Evolutionary conservation across 768 basidiomycete species (phyloP).

Genomic region (Trametes cubensis): DNA sequence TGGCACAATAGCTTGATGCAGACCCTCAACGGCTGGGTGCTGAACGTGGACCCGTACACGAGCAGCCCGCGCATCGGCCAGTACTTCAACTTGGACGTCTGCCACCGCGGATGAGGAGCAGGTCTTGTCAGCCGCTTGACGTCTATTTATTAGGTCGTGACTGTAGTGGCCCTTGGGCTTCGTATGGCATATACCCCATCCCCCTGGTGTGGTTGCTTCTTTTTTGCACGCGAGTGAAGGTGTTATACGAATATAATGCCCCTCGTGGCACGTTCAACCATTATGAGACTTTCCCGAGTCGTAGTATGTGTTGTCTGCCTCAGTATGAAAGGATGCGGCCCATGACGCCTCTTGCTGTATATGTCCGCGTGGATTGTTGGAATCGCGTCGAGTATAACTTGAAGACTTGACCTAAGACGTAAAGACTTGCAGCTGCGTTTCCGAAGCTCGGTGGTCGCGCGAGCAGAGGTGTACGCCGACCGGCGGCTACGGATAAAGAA

Average conservation of each 20-base stretch:
- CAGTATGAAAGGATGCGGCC: not conserved
- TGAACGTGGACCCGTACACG: conserved; percentile 57
- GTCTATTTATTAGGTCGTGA: not conserved
- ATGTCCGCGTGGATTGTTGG: too few species aligned
- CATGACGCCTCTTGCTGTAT: too few species aligned
- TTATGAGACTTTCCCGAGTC: too few species aligned
- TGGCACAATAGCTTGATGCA: conserved; percentile 58
- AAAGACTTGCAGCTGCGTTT: not conserved
- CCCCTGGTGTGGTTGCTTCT: not conserved
- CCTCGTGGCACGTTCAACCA: not conserved
- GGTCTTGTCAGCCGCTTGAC: not conserved
- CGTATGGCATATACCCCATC: conserved; percentile 11
- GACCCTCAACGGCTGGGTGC: conserved; percentile 73
- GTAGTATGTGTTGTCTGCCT: not conserved
- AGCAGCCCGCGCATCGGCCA: conserved; percentile 52
- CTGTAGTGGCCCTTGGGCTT: not conserved
- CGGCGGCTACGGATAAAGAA: conserved; percentile 1
- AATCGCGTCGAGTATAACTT: too few species aligned
- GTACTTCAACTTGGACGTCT: conserved; percentile 64
- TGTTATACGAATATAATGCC: conserved; percentile 16
- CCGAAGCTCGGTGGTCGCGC: not conserved
- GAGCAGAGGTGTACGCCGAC: not conserved
- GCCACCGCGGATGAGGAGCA: conserved; percentile 25
- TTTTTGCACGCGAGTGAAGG: not conserved
- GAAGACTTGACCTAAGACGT: too few species aligned